These are phyloP conservation scores for Rubus parviflorus DNA, from an alignment of 306 rosid genomes.

Conservation along the genomic window DNA sequence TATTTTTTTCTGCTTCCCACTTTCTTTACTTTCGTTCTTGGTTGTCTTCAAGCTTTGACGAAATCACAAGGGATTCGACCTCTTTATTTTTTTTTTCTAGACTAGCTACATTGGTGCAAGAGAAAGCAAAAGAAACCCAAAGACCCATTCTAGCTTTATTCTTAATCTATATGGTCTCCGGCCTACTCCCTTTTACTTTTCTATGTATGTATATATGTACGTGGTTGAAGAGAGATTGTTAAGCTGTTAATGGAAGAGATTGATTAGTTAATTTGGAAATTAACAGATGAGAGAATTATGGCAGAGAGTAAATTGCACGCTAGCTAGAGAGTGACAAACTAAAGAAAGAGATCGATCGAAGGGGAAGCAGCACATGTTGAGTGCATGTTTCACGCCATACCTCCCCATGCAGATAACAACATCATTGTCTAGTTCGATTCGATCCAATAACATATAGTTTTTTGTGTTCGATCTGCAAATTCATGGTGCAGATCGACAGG, in stretches of 20 bases:
- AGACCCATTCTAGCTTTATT: slow-evolving; percentile 17
- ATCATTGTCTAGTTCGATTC: slow-evolving; percentile 38
- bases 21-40: slow-evolving; percentile 45
- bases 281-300: slow-evolving; percentile 6
- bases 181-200: slow-evolving; percentile 26
- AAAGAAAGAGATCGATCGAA: neutral
- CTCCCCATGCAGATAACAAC: slow-evolving; percentile 60
- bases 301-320: slow-evolving; percentile 34
- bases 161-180: neutral
- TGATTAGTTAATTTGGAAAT: neutral
- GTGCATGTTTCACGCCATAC: slow-evolving; percentile 65
- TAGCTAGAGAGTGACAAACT: slow-evolving; percentile 11
- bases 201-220: slow-evolving; percentile 6
- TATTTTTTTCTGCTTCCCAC: neutral
- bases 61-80: slow-evolving; percentile 35
- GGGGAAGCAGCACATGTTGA: slow-evolving; percentile 37
- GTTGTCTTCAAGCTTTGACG: slow-evolving; percentile 64
- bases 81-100: slow-evolving; percentile 15
- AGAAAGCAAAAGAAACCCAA: slow-evolving; percentile 52
- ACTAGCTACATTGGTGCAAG: slow-evolving; percentile 58
- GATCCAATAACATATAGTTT: neutral
- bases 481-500: slow-evolving; percentile 8
- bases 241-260: neutral
- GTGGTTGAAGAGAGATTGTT: neutral
- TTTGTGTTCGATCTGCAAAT: slow-evolving; percentile 1